Percentiles rank a stretch among this genome's conserved stretches.
Evolutionary conservation across 116 monocot species (phyloP).

Genomic region (Zostera marina): DNA sequence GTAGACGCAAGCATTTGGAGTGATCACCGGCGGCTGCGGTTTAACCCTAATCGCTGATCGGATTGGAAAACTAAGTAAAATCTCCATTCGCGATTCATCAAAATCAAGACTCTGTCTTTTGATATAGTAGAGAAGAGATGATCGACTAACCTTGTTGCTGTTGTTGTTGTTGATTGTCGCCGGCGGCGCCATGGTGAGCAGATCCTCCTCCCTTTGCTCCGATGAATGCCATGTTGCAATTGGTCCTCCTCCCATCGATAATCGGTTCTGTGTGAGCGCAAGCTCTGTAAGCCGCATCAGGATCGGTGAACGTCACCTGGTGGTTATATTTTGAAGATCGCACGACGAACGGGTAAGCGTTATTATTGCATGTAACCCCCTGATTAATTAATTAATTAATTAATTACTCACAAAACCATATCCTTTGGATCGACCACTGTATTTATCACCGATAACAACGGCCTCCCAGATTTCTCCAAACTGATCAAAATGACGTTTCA

Average conservation of each 20-base stretch:
- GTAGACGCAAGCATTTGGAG: no score
- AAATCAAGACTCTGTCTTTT: no score
- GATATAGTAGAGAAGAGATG: no score
- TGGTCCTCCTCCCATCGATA: constrained; percentile 62
- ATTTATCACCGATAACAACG: constrained; percentile 12
- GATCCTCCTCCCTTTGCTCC: constrained; percentile 1
- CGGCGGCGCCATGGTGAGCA: no score
- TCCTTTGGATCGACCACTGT: constrained; percentile 14
- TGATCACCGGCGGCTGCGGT: no score
- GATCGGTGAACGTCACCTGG: constrained; percentile 84
- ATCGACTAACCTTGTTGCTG: no score
- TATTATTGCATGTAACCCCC: background rate
- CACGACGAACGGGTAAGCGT: background rate
- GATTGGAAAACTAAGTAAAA: no score
- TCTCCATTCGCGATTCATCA: no score
- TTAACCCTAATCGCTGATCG: no score
- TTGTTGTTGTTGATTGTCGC: no score
- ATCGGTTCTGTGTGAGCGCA: constrained; percentile 57
- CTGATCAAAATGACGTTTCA: constrained; percentile 13
- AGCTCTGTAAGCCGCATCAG: constrained; percentile 56
- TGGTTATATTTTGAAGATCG: background rate
- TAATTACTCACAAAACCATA: constrained; percentile 12
- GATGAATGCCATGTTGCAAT: constrained; percentile 72
- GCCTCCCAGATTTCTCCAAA: constrained; percentile 15
- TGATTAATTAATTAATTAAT: no score